A percentile compares a stretch with the other conserved stretches of the same genome.
Conservation (phyloP, 306 rosid genomes). For the Lathyrus sativus region DNA sequence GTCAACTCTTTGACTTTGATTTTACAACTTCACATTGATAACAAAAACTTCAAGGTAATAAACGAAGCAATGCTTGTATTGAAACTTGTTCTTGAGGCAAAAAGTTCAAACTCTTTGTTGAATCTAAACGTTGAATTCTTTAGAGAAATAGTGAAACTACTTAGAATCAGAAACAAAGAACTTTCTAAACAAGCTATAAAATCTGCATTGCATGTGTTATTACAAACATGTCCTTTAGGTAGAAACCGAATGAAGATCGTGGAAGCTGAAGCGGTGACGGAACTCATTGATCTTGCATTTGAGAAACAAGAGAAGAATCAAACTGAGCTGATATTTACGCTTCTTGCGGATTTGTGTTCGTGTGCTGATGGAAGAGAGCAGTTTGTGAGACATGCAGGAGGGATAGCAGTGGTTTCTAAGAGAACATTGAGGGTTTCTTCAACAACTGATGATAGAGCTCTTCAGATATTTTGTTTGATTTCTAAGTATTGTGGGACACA, state of each 20-base stretch:
- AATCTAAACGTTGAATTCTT: slow-evolving; percentile 51
- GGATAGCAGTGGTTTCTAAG: slow-evolving; percentile 66
- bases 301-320: slow-evolving; percentile 48
- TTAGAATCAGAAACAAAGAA: slow-evolving; percentile 35
- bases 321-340: slow-evolving; percentile 55
- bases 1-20: slow-evolving; percentile 58
- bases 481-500: slow-evolving; percentile 48
- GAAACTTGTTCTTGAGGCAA: slow-evolving; percentile 40
- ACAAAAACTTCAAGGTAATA: slow-evolving; percentile 37
- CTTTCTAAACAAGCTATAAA: slow-evolving; percentile 49
- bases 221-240: slow-evolving; percentile 51
- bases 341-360: slow-evolving; percentile 55
- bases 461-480: slow-evolving; percentile 53
- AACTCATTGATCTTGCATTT: slow-evolving; percentile 59
- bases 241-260: slow-evolving; percentile 59
- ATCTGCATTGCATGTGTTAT: slow-evolving; percentile 49
- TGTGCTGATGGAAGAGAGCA: slow-evolving; percentile 75
- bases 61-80: slow-evolving; percentile 52
- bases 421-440: slow-evolving; percentile 69
- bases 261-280: slow-evolving; percentile 58
- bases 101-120: slow-evolving; percentile 42
- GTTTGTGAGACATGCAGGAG: slow-evolving; percentile 56
- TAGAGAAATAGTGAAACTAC: slow-evolving; percentile 42
- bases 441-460: slow-evolving; percentile 52
- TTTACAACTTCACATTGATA: slow-evolving; percentile 40